phyloP scores from a whole-genome alignment of 208 protist genomes.

The Leishmania mexicana region DNA sequence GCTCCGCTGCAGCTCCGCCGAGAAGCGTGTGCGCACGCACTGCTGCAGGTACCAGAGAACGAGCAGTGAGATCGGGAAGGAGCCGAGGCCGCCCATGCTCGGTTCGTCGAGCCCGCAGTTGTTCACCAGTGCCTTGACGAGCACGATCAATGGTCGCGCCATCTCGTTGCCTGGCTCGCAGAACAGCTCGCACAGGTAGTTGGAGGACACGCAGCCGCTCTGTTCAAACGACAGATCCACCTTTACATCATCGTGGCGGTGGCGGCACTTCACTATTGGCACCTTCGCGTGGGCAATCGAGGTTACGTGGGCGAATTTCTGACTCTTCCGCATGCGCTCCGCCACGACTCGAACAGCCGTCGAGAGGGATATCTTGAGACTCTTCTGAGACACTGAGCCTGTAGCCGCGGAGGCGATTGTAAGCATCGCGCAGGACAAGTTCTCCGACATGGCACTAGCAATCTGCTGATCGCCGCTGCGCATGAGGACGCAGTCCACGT shows the following conservation, averaged over 20 bases:
- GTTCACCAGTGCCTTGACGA: constrained; percentile 75
- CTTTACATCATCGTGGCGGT: constrained; percentile 37
- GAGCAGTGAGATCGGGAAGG: constrained; percentile 81
- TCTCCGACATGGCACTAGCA: constrained; percentile 11
- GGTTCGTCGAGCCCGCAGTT: constrained; percentile 70
- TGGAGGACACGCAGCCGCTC: constrained; percentile 59
- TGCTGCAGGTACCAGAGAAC: constrained; percentile 79
- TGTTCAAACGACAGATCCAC: constrained; percentile 81
- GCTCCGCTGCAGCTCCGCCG: constrained; percentile 43
- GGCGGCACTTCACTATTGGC: constrained; percentile 83
- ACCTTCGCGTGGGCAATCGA: constrained; percentile 72
- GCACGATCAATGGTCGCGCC: constrained; percentile 72
- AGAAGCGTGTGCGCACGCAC: constrained; percentile 42
- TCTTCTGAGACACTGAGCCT: constrained; percentile 6
- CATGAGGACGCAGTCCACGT: constrained; percentile 79
- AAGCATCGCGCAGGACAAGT: constrained; percentile 12
- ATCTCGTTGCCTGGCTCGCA: constrained; percentile 59
- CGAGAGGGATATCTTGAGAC: constrained; percentile 23
- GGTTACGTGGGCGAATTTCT: constrained; percentile 37
- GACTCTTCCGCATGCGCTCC: constrained; percentile 44
- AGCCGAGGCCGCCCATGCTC: constrained; percentile 81
- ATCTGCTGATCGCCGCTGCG: constrained; percentile 13
- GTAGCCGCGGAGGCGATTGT: constrained; percentile 14
- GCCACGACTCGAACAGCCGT: constrained; percentile 45
- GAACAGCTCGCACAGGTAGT: constrained; percentile 76